Evolutionary conservation across 768 basidiomycete genomes (phyloP).

Genomic region (Pholiota conissans): DNA sequence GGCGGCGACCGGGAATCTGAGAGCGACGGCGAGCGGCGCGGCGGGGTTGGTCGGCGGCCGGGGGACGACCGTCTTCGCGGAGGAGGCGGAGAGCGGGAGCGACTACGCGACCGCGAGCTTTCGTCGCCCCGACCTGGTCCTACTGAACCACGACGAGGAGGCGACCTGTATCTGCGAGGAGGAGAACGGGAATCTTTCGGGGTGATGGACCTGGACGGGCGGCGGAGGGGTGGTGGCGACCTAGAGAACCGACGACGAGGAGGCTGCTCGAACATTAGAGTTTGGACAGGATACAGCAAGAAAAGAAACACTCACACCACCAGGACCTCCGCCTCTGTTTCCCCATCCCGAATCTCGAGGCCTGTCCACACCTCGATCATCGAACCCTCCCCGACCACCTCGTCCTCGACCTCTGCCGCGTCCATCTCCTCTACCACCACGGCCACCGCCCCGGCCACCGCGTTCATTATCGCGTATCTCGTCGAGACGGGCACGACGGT

Average conservation of each 20-base stretch:
- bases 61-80: constrained; percentile 16
- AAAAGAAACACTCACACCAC: constrained; percentile 24
- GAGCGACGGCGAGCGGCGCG: constrained; percentile 41
- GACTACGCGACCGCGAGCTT: constrained; percentile 27
- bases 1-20: constrained; percentile 32
- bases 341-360: constrained; percentile 70
- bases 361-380: constrained; percentile 45
- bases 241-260: constrained; percentile 48
- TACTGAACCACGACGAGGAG: constrained; percentile 35
- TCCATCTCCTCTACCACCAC: constrained; percentile 59
- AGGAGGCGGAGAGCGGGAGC: constrained; percentile 37
- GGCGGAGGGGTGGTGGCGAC: constrained; percentile 50
- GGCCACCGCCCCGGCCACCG: constrained; percentile 48
- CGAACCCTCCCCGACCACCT: constrained; percentile 47
- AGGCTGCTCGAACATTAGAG: constrained; percentile 10
- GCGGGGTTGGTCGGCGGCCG: constrained; percentile 29
- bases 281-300: not conserved
- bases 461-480: constrained; percentile 68
- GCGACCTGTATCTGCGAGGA: constrained; percentile 24
- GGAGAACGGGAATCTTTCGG: constrained; percentile 38
- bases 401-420: constrained; percentile 57
- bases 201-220: constrained; percentile 34
- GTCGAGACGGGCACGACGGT: constrained; percentile 66
- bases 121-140: constrained; percentile 15
- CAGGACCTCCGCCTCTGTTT: constrained; percentile 54